phyloP scores from a whole-genome alignment of 2,329 filamentous ascomycete genomes.

The Chalara sp. region DNA sequence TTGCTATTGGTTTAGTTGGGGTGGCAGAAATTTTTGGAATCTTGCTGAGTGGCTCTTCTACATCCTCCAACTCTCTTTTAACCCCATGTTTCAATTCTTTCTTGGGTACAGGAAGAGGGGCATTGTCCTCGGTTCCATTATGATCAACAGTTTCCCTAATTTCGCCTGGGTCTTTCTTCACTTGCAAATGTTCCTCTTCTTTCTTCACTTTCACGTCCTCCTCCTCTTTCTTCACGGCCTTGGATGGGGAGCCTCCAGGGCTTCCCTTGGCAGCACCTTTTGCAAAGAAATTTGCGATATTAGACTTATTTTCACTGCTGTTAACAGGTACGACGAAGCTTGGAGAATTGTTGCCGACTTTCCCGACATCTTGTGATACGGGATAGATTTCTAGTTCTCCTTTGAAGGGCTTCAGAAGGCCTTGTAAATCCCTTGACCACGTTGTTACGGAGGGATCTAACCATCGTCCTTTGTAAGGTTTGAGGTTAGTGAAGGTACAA shows the following conservation, averaged over 20 bases:
- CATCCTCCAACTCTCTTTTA: conserved; percentile 23
- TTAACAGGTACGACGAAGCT: conserved; percentile 76
- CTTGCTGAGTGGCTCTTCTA: conserved; percentile 20
- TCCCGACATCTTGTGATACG: conserved; percentile 84
- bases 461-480: conserved; percentile 42
- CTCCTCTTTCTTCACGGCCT: conserved; percentile 1
- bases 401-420: conserved; percentile 68
- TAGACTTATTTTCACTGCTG: conserved; percentile 82
- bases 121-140: conserved; percentile 21
- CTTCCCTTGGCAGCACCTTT: conserved; percentile 31
- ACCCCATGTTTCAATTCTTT: conserved; percentile 15
- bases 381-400: conserved; percentile 80
- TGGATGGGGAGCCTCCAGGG: conserved; percentile 3
- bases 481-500: too few relatives aligned
- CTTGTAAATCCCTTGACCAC: conserved; percentile 76
- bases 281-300: conserved; percentile 89
- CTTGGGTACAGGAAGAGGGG: conserved; percentile 19
- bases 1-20: conserved; percentile 7
- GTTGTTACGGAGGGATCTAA: conserved; percentile 64
- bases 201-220: conserved; percentile 10
- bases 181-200: conserved; percentile 8
- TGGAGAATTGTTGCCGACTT: conserved; percentile 86
- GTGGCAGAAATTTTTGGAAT: conserved; percentile 14
- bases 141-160: conserved; percentile 20
- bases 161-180: conserved; percentile 19